phyloP scores from a whole-genome alignment of 306 rosid genomes.

The Rosa lucieae region DNA sequence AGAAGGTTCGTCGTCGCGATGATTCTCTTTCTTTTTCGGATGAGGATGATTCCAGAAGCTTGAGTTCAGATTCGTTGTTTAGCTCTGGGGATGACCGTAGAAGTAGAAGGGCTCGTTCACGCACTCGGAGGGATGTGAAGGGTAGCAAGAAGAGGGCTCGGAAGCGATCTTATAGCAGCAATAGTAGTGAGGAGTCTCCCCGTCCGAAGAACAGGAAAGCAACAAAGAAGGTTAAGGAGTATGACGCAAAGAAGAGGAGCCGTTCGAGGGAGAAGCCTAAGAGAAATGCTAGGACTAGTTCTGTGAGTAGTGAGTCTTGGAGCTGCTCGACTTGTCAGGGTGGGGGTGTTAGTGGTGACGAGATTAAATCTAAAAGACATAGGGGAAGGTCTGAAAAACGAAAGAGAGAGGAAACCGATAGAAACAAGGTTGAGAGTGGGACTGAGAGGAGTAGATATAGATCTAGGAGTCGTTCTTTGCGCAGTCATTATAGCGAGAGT shows the following conservation, averaged over 20 bases:
- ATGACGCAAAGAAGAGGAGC: conserved; percentile 42
- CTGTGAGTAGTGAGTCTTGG: conserved; percentile 35
- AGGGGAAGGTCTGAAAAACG: conserved; percentile 48
- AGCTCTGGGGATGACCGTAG: conserved; percentile 50
- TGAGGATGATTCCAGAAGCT: conserved; percentile 47
- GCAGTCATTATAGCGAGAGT: conserved; percentile 37
- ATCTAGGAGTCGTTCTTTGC: conserved; percentile 57
- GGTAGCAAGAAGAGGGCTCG: conserved; percentile 49
- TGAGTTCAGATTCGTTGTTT: conserved; percentile 41
- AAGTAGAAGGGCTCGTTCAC: conserved; percentile 52
- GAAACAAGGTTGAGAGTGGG: conserved; percentile 37
- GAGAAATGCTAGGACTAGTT: conserved; percentile 50
- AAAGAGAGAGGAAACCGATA: conserved; percentile 36
- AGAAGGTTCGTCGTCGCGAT: conserved; percentile 53
- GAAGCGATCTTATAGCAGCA: conserved; percentile 41
- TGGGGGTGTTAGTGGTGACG: conserved; percentile 40
- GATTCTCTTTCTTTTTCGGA: conserved; percentile 50
- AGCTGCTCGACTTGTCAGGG: conserved; percentile 54
- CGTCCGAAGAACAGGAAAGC: conserved; percentile 53
- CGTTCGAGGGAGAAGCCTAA: conserved; percentile 50
- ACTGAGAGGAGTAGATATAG: conserved; percentile 47
- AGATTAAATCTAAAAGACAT: conserved; percentile 35
- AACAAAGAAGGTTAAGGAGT: conserved; percentile 45
- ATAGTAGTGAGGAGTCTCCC: conserved; percentile 51
- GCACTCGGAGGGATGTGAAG: conserved; percentile 43